Evolutionary conservation across 306 rosid species (phyloP), one percentile per base, ranked within the genome.

Genomic region (Cucurbita pepo): DNA sequence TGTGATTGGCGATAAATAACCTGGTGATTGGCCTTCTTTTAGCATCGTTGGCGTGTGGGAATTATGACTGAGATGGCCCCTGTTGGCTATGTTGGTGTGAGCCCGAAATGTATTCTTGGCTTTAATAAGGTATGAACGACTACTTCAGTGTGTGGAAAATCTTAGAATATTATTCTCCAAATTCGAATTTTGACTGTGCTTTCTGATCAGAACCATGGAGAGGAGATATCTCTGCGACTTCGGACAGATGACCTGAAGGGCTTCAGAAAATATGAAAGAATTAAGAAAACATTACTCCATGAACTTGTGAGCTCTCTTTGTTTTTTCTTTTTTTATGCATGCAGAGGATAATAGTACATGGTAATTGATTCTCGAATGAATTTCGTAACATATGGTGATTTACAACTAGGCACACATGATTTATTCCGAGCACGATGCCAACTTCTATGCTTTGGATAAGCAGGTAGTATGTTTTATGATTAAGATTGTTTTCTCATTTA

Each of bases 41-140:
- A 94, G 98, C 95, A 94, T 80, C 87, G 67, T 18, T 94, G 97
- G 98, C 92, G 80, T 77, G 94, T 94, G 67, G 98, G 96, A 79
- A 87, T 90, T 64, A 94, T 94, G 97, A 90, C 95, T 41, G 98
- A 94, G 90, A 87, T 94, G 97, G 95, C 96, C 76, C 98, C 98
- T 25, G 57, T 88, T 69, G 98, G 98, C 59, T 90, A 89, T 78
- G 97, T 94, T 82, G 98, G 98, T 75, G 81, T 89, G 76, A 91
- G 80, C 87, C 96, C 97, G 72, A 87, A 90, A 85, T 94, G 98
- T 79, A 13, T 90, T 76, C 97, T 94, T 34, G 98, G 98, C 78
- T 83, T 90, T 59, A 94, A 94, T 82, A 87, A 81, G 98, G 98
- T 94, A 86, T 55, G 6, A 25, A 38, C 5, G 11, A 1, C 18